Evolutionary conservation across 2,329 filamentous ascomycete genomes (phyloP), one percentile per base, ranked within the genome.

Genomic region (Phialemonium atrogriseum): DNA sequence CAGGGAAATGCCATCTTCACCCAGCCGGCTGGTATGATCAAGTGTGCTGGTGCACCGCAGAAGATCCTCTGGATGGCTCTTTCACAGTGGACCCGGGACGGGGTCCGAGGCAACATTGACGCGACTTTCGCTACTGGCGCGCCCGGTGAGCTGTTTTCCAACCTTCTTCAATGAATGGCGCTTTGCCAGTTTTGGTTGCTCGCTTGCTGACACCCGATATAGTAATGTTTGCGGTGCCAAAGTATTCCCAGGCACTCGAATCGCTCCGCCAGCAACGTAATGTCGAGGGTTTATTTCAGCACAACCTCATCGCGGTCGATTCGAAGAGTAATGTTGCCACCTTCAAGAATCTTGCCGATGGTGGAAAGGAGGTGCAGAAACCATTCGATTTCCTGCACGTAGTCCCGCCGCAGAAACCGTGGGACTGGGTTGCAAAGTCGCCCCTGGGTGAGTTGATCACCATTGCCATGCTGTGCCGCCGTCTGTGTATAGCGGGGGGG

Each of bases 1-100:
- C 59, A 61, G 35, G 73, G 73, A 3, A 54, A 46, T 5, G 73
- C 73, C 22, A 63, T 77, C 41, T 77, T 77, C 55, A 76, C 71
- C 1, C 72, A 75, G 39, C 73, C 73, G 3, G 59, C 67, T 1
- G 71, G 73, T 26, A 57, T 65, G 5, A 60, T 77, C 52, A 77
- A 77, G 52, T 77, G 73, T 39, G 73, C 73, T 3, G 73, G 73
- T 25, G 73, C 71, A 3, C 73, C 73, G 9, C 73, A 77, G 40
- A 77, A 77, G 54, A 56, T 66, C 45, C 68, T 77, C 69, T 77
- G 73, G 73, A 61, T 77, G 11, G 73, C 73, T 1, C 52, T 75
- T 24, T 70, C 77, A 45, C 52, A 71, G 50, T 77, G 73, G 73
- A 9, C 9, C 7, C 10, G 24, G 12, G 24, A 7, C 10, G 24